Conservation (phyloP, 164 flowering plant species). For the Liriodendron chinense region DNA sequence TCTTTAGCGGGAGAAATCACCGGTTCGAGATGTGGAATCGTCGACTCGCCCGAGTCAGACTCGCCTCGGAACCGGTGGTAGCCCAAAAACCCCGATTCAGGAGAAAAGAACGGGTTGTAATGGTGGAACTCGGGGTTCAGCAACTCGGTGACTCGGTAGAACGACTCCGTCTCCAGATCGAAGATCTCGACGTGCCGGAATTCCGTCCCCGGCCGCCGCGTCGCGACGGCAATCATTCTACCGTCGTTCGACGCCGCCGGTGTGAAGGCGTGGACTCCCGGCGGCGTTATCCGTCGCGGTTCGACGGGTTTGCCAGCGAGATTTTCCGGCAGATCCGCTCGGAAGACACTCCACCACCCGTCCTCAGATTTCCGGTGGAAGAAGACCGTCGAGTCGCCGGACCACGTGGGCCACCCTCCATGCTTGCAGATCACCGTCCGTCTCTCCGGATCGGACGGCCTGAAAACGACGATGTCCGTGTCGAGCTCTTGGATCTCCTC, state of each 20-base stretch:
- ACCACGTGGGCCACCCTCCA: constrained; percentile 95
- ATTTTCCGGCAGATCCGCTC: constrained; percentile 29
- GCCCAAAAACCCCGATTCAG: constrained; percentile 49
- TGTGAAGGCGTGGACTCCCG: constrained; percentile 80
- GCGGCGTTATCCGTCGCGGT: constrained; percentile 59
- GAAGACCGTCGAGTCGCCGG: constrained; percentile 59
- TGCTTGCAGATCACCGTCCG: constrained; percentile 35
- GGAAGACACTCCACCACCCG: constrained; percentile 92
- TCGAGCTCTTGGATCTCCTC: constrained; percentile 69
- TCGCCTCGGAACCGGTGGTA: constrained; percentile 83
- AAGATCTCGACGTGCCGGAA: constrained; percentile 76
- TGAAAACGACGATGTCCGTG: constrained; percentile 67
- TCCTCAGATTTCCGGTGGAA: constrained; percentile 76
- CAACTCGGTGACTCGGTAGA: constrained; percentile 48
- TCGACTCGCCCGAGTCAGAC: constrained; percentile 31
- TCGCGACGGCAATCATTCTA: constrained; percentile 61
- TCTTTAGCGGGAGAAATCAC: constrained; percentile 45
- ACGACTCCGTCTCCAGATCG: constrained; percentile 38
- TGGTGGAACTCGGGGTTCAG: constrained; percentile 63
- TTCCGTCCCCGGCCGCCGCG: constrained; percentile 48
- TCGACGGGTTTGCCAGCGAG: neutral
- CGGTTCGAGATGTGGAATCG: constrained; percentile 51
- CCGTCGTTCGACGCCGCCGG: constrained; percentile 61
- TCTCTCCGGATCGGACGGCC: constrained; percentile 39
- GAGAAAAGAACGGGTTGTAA: constrained; percentile 81